Conservation (phyloP, 441 rosid species). For the Gossypium schwendimanii region DNA sequence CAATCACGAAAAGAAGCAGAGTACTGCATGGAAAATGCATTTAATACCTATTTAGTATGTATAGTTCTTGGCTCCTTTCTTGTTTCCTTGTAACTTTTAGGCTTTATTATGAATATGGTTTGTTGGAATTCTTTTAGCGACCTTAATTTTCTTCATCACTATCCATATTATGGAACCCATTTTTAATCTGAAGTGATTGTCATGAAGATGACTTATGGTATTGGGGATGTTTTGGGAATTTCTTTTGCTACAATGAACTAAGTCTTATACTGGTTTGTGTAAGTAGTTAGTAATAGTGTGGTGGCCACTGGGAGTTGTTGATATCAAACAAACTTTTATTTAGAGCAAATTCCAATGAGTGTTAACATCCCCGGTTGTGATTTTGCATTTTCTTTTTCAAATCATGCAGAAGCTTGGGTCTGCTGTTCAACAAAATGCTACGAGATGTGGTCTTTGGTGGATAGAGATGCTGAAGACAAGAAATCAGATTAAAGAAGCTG, state of each 20-base stretch:
- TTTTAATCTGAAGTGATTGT: not conserved
- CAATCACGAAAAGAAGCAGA: constrained; percentile 61
- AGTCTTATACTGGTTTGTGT: not conserved
- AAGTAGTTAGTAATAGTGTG: not conserved
- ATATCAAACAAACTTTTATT: not conserved
- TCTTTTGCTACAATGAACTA: not conserved
- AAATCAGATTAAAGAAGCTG: constrained; percentile 86
- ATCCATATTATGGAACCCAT: constrained; percentile 3
- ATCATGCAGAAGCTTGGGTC: constrained; percentile 67
- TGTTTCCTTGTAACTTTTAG: constrained; percentile 9
- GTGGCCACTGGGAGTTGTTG: not conserved
- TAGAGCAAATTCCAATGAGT: constrained; percentile 4
- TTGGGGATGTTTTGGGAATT: not conserved
- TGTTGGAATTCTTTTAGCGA: not conserved
- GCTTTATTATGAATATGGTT: not conserved
- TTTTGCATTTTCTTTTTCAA: not conserved
- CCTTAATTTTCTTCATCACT: not conserved
- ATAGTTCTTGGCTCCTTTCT: constrained; percentile 17
- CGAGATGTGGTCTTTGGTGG: constrained; percentile 99
- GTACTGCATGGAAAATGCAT: constrained; percentile 96
- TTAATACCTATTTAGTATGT: constrained; percentile 77
- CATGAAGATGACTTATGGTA: not conserved
- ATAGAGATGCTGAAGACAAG: constrained; percentile 86
- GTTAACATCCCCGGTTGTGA: not conserved
- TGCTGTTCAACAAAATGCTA: constrained; percentile 74